Conservation (phyloP, 2,329 filamentous ascomycete species). For the Penicillium sp. region DNA sequence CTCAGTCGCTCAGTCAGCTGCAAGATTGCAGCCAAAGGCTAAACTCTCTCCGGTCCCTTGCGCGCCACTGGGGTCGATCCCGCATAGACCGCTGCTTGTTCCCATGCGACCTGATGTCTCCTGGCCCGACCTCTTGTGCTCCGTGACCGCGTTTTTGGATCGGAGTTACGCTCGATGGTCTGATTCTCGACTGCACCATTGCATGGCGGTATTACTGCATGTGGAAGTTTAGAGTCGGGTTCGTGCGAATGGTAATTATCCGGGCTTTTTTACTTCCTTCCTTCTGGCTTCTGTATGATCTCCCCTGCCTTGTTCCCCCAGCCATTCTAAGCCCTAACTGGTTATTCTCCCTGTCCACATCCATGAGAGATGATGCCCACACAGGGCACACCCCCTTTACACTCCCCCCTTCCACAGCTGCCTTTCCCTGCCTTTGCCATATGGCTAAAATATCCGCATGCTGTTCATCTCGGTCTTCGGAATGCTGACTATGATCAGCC, state of each 20-base stretch:
- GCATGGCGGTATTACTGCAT: not conserved
- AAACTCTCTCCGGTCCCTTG: not conserved
- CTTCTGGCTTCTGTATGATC: not conserved
- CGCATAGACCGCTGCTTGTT: conserved; percentile 27
- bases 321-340: not conserved
- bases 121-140: not conserved
- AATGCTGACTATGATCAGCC: conserved; percentile 23
- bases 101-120: conserved; percentile 17
- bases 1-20: conserved; percentile 22
- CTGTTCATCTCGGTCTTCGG: conserved; percentile 2
- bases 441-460: conserved; percentile 18
- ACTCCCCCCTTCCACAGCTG: conserved; percentile 8
- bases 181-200: not conserved
- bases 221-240: not conserved
- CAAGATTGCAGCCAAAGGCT: conserved; percentile 6
- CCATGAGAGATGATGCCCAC: not conserved
- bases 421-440: conserved; percentile 13
- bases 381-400: not conserved
- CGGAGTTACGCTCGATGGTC: not conserved
- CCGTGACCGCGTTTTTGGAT: conserved; percentile 12
- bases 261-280: not conserved
- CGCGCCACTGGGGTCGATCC: conserved; percentile 18
- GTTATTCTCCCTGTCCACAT: not conserved
- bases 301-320: not conserved
- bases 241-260: not conserved